phyloP scores from a whole-genome alignment of 2,329 filamentous ascomycete species.

The Ophiostoma australiae region DNA sequence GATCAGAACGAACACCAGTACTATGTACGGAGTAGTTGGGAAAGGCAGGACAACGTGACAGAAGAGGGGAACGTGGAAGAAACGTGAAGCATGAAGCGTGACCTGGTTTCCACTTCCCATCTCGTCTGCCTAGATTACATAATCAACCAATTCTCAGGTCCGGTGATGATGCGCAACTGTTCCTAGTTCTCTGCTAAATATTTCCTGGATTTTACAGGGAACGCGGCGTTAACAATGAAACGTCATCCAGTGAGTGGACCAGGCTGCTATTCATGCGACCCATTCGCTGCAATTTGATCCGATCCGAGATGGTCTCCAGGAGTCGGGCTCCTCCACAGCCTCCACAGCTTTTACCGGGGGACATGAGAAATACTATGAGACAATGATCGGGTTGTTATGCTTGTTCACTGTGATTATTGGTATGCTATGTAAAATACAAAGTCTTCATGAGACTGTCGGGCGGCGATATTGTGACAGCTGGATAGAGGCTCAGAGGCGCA shows the following conservation, averaged over 20 bases:
- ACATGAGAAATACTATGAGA: neutral
- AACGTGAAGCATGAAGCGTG: neutral
- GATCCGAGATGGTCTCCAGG: neutral
- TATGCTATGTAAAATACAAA: neutral
- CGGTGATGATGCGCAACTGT: neutral
- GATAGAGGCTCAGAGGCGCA: neutral
- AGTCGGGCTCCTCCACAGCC: neutral
- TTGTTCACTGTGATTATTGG: too few species aligned
- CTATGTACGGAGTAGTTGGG: neutral
- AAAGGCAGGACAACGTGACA: neutral
- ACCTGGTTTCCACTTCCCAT: neutral
- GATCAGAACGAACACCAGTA: too few species aligned
- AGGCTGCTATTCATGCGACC: neutral
- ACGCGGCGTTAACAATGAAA: neutral
- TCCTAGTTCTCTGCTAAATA: neutral
- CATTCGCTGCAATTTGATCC: constrained; percentile 4
- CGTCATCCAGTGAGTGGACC: neutral
- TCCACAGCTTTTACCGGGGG: neutral
- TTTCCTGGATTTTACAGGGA: neutral
- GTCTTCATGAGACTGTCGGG: neutral
- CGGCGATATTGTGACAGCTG: neutral
- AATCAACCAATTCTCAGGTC: neutral
- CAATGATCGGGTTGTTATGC: neutral
- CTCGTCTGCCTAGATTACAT: neutral
- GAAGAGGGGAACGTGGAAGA: neutral